Conservation (phyloP, 2,329 filamentous ascomycete species). For the Ophiostoma australiae region DNA sequence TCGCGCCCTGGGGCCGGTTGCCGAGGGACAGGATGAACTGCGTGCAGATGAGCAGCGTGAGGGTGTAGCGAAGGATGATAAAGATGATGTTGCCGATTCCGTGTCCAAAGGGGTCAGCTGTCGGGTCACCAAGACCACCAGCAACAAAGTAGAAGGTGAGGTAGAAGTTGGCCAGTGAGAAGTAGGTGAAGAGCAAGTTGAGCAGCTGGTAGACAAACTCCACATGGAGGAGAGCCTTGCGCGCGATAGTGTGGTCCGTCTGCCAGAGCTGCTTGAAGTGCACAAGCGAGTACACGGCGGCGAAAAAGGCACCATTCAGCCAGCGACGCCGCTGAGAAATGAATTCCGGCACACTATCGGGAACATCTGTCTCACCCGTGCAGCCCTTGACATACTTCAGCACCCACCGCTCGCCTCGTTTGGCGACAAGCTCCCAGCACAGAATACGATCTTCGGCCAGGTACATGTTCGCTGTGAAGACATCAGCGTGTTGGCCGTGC, state of each 20-base stretch:
- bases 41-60: conserved; percentile 80
- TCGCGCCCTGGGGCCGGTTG: conserved; percentile 90
- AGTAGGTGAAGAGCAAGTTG: conserved; percentile 91
- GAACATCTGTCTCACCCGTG: conserved; percentile 95
- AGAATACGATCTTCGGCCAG: conserved; percentile 84
- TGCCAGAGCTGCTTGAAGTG: conserved; percentile 90
- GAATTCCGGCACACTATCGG: conserved; percentile 93
- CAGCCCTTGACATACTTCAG: conserved; percentile 96
- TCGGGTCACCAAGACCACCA: conserved; percentile 74
- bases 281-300: conserved; percentile 92
- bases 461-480: conserved; percentile 79
- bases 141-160: conserved; percentile 98
- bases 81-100: conserved; percentile 81
- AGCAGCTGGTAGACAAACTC: conserved; percentile 95
- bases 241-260: conserved; percentile 83
- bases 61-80: conserved; percentile 75
- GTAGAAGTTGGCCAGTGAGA: conserved; percentile 98
- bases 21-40: conserved; percentile 97
- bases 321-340: conserved; percentile 93
- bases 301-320: conserved; percentile 98
- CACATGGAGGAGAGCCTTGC: conserved; percentile 87
- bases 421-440: conserved; percentile 93
- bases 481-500: conserved; percentile 77
- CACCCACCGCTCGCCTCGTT: conserved; percentile 91
- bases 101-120: conserved; percentile 87